Base-by-base conservation (phyloP, 352 stramenopile genomes). In the Globisporangium rhizosaccharum region DNA sequence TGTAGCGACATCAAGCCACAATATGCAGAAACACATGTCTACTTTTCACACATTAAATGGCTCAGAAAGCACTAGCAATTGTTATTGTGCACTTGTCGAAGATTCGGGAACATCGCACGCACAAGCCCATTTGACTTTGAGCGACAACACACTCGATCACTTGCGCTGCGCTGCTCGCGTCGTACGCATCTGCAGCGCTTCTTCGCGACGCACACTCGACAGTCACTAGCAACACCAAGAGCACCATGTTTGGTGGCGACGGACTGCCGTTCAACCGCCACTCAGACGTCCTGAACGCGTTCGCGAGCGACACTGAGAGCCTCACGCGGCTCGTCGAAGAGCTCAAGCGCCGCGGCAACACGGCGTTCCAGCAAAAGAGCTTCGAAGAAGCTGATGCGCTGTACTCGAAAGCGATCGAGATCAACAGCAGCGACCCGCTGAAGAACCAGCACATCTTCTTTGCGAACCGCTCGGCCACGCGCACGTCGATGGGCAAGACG, bases 331-430 rank as follows among this genome's bases (percentile, higher is more conserved):
- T 96, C 42, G 81, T 96, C 30, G 77, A 87, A 17, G 88, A 96
- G 72, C 72, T 96, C 54, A 96, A 96, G 73, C 78, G 83, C 17
- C 82, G 88, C 11, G 88, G 88, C 53, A 96, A 96, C 61, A 79
- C 84, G 8, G 88, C 88, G 7, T 96, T 96, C 70, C 57, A 75
- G 66, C 77, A 91, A 62, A 92, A 92, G 61, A 65, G 78, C 28
- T 75, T 89, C 48, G 90, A 97, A 44, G 93, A 98, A 62, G 96
- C 96, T 18, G 92, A 98, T 53, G 78, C 90, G 57, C 79, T 99
- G n/a, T 99, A 99, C 78, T 82, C 81, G 57, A 98, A 97, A 67
- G 96, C 88, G 37, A 90, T 99, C 58, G 82, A 97, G 28, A 59
- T 94, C 57, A 89, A 90, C 59, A 39, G 37, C 46, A 65, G 54